Percentiles rank a stretch among this genome's conserved stretches.
phyloP scores from a whole-genome alignment of 139 green algal species.

The Ettlia oleoabundans region DNA sequence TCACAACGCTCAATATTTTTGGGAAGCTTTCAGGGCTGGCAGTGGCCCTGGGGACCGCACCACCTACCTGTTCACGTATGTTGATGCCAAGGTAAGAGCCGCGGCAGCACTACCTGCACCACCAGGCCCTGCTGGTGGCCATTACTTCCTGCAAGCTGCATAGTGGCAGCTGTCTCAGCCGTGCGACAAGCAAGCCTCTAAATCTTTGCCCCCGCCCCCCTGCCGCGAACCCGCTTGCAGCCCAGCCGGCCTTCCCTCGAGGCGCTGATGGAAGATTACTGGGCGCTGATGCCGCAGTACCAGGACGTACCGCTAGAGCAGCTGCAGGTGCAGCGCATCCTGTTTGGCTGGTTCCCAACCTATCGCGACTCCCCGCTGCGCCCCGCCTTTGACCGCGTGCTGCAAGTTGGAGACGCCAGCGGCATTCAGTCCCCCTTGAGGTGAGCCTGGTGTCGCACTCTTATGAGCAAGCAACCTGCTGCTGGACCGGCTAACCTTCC shows the following conservation, averaged over 20 bases:
- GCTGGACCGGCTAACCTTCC: not conserved
- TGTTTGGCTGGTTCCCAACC: conserved; percentile 97
- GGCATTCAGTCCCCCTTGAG: conserved; percentile 93
- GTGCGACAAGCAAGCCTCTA: too few species aligned
- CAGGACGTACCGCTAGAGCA: conserved; percentile 73
- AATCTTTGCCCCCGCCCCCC: too few species aligned
- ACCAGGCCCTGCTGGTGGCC: too few species aligned
- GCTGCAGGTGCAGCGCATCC: conserved; percentile 80
- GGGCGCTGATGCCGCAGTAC: conserved; percentile 90
- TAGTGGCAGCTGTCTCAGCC: not conserved
- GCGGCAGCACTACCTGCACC: too few species aligned
- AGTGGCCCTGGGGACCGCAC: conserved; percentile 84
- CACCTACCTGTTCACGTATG: conserved; percentile 98
- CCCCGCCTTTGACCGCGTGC: conserved; percentile 81
- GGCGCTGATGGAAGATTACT: conserved; percentile 93
- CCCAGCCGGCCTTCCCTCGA: conserved; percentile 72
- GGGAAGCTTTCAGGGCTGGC: conserved; percentile 89
- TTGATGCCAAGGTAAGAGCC: conserved; percentile 77
- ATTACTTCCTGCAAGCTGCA: too few species aligned
- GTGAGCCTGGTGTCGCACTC: conserved; percentile 2
- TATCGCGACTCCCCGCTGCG: conserved; percentile 86
- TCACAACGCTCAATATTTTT: conserved; percentile 25
- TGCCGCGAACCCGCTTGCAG: too few species aligned
- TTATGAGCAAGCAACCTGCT: not conserved
- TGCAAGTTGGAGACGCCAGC: conserved; percentile 81